These are phyloP conservation scores for Sporobolomyces phaffii DNA, from an alignment of 768 basidiomycete genomes.

Conservation along the genomic window DNA sequence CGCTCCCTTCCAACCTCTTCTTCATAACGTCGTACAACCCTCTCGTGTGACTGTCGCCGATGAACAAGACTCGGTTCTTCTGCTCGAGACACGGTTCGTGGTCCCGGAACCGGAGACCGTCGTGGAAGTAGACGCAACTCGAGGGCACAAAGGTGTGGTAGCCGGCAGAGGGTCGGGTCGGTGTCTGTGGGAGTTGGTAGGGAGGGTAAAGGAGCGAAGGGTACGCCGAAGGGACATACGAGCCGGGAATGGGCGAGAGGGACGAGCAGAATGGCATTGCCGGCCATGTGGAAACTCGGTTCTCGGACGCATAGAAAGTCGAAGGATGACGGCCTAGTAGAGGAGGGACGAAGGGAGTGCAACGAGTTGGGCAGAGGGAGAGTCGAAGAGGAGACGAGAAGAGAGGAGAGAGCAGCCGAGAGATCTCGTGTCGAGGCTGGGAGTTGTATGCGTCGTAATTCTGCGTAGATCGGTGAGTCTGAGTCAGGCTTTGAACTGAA, in stretches of 20 bases:
- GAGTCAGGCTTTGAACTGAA: no score
- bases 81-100: slow-evolving; percentile 8
- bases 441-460: slow-evolving; percentile 14
- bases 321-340: not conserved
- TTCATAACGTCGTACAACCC: slow-evolving; percentile 7
- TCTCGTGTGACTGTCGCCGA: slow-evolving; percentile 23
- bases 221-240: slow-evolving; percentile 15
- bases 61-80: slow-evolving; percentile 2
- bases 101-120: slow-evolving; percentile 14
- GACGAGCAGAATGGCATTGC: not conserved
- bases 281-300: not conserved
- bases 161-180: slow-evolving; percentile 16
- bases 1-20: slow-evolving; percentile 17
- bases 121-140: slow-evolving; percentile 1
- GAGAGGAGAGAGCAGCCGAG: not conserved
- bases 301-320: not conserved
- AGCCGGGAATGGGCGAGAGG: not conserved
- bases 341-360: not conserved
- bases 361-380: not conserved
- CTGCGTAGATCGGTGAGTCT: not conserved
- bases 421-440: not conserved
- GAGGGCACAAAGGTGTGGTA: slow-evolving; percentile 8
- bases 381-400: slow-evolving; percentile 1
- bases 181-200: not conserved
- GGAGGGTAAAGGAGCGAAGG: slow-evolving; percentile 14